Base-by-base conservation (phyloP, 306 rosid genomes). In the Quercus mongolica region DNA sequence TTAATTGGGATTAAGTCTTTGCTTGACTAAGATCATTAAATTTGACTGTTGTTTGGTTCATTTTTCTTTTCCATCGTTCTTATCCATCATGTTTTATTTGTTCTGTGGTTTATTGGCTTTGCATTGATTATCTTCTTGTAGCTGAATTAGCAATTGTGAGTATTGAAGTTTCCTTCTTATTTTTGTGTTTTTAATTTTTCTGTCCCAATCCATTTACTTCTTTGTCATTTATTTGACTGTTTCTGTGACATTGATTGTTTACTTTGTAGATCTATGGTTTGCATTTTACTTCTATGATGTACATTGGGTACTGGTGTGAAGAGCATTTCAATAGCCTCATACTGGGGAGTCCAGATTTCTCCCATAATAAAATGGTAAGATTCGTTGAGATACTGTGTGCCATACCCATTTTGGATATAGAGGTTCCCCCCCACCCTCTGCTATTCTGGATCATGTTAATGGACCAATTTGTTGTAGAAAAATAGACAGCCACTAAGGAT, bases 301-400 rank as follows among this genome's bases (percentile, higher is more conserved):
- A 91, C 33, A 94, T 92, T 83, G 98, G 92, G 81, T 88, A 94
- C 83, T 94, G 97, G 97, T 94, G 98, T 35, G 89, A 94, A 86
- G 97, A 94, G 83, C 85, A 88, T 79, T 91, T 90, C 85, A 90
- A 81, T 70, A 81, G 85, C 82, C 80, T 91, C 83, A 86, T 93
- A 19, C 19, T 88, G 72, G 97, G 98, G 56, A 89, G 87, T 78
- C 94, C 93, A 19, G 94, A 92, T 89, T 92, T 94, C 87, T 92
- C 98, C 67, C 88, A 88, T 35, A 68, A 80, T n/a, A 33, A 33
- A 33, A 33, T 33, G 6, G 38, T 33, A 33, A 33, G 38, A 5
- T 5, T 33, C 38, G 1, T 33, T 6, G 38, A 33, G 1, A 33
- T 33, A 33, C 38, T 5, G 38, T 33, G 38, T 33, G 38, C 38